A percentile compares a stretch with the other conserved stretches of the same genome.
phyloP scores from a whole-genome alignment of 192 early-diverging fungal species.

The Endogone sp. region DNA sequence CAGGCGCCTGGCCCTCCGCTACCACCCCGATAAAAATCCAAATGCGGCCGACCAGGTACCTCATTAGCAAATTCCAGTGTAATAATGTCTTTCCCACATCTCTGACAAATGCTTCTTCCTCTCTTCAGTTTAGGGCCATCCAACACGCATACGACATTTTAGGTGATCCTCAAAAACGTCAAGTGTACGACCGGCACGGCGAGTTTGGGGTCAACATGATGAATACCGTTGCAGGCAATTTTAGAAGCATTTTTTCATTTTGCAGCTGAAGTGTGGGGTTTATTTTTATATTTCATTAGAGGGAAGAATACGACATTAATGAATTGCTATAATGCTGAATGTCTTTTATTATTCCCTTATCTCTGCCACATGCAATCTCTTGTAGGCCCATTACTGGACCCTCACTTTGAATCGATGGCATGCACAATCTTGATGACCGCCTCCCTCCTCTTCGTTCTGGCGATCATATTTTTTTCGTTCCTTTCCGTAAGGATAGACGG shows the following conservation, averaged over 20 bases:
- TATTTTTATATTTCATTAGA: too few species aligned
- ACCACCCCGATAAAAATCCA: constrained; percentile 68
- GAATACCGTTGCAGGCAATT: constrained; percentile 49
- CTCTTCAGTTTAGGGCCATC: constrained; percentile 75
- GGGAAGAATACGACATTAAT: too few species aligned
- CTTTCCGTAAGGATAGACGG: constrained; percentile 73
- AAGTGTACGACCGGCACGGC: constrained; percentile 90
- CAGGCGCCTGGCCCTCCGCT: constrained; percentile 51
- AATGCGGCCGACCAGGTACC: constrained; percentile 35
- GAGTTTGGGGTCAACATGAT: constrained; percentile 76
- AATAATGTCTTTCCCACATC: background rate
- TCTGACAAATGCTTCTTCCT: constrained; percentile 2
- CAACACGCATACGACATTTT: constrained; percentile 81
- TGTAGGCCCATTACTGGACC: constrained; percentile 62
- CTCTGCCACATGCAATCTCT: background rate
- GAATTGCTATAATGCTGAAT: too few species aligned
- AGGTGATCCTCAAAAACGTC: constrained; percentile 73
- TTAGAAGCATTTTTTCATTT: too few species aligned
- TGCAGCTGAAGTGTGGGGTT: too few species aligned
- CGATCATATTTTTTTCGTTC: constrained; percentile 83
- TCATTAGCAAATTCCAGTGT: too few species aligned
- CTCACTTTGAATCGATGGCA: constrained; percentile 59
- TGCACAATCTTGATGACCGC: constrained; percentile 53
- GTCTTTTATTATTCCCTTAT: background rate
- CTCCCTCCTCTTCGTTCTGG: constrained; percentile 48